Evolutionary conservation across 805 yeast species (phyloP).

Genomic region (Lipomyces sp.): DNA sequence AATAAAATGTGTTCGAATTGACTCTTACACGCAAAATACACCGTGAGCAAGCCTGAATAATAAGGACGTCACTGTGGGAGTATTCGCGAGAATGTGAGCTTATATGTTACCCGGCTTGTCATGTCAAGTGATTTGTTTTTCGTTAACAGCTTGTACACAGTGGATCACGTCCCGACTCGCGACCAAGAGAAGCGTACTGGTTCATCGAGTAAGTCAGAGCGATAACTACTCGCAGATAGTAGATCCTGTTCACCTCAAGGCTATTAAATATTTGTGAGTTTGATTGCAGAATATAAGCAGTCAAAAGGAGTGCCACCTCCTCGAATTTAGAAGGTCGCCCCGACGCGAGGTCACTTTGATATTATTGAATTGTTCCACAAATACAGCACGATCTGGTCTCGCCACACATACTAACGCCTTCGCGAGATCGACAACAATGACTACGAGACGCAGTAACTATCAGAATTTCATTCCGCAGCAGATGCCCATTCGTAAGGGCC

Average conservation of each 20-base stretch:
- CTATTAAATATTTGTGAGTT: not conserved
- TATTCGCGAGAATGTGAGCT: not conserved
- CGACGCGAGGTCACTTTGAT: not conserved
- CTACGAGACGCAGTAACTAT: not conserved
- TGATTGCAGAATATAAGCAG: not conserved
- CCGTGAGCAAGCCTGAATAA: not conserved
- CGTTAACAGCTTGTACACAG: too few species aligned
- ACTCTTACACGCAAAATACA: not conserved
- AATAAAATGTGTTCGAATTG: not conserved
- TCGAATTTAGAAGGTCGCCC: not conserved
- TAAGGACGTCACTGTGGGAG: not conserved
- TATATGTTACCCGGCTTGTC: not conserved
- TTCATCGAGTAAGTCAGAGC: not conserved
- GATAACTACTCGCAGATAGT: not conserved
- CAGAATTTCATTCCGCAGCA: not conserved
- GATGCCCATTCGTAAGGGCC: constrained; percentile 24
- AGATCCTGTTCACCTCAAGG: not conserved
- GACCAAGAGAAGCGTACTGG: not conserved
- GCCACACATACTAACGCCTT: not conserved
- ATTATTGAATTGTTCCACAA: not conserved
- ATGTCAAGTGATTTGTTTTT: too few species aligned
- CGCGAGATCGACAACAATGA: not conserved
- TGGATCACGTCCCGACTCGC: too few species aligned
- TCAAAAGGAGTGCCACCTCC: not conserved
- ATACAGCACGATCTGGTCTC: not conserved